These are phyloP conservation scores for Amanita pseudoporphyria DNA, from an alignment of 768 basidiomycete species.

Conservation along the genomic window DNA sequence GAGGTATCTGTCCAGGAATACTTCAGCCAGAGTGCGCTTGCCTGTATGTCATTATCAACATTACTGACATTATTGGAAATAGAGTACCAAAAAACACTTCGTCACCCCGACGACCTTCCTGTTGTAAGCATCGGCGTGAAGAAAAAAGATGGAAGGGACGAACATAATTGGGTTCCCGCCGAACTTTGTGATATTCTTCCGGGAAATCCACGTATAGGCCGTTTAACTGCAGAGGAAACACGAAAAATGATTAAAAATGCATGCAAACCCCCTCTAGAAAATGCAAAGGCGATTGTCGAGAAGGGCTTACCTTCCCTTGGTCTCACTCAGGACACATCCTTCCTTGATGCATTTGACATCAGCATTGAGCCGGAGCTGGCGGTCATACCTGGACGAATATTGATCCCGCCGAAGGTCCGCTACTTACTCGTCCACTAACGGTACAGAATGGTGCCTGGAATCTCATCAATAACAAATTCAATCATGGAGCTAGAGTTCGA, in stretches of 20 bases:
- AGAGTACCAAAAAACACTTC: constrained; percentile 12
- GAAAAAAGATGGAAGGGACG: constrained; percentile 1
- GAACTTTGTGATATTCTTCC: too few relatives aligned
- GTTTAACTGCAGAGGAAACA: too few relatives aligned
- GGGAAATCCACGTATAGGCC: too few relatives aligned
- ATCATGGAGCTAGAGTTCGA: neutral
- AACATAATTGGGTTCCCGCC: constrained; percentile 18
- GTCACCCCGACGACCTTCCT: constrained; percentile 17
- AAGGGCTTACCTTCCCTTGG: neutral
- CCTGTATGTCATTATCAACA: neutral
- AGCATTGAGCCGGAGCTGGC: neutral
- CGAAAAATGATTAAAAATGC: constrained; percentile 67
- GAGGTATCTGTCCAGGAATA: constrained; percentile 52
- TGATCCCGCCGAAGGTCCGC: neutral
- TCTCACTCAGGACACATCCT: neutral
- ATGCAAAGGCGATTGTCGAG: neutral
- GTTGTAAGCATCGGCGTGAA: constrained; percentile 26
- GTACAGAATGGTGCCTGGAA: neutral
- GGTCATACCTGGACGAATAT: neutral
- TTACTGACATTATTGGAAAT: neutral
- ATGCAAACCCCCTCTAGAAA: constrained; percentile 44
- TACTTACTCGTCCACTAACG: neutral
- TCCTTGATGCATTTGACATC: neutral
- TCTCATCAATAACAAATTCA: neutral
- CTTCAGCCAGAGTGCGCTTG: constrained; percentile 48